These are phyloP conservation scores for Discostella stelligera DNA, from an alignment of 352 stramenopile genomes.

Conservation along the genomic window DNA sequence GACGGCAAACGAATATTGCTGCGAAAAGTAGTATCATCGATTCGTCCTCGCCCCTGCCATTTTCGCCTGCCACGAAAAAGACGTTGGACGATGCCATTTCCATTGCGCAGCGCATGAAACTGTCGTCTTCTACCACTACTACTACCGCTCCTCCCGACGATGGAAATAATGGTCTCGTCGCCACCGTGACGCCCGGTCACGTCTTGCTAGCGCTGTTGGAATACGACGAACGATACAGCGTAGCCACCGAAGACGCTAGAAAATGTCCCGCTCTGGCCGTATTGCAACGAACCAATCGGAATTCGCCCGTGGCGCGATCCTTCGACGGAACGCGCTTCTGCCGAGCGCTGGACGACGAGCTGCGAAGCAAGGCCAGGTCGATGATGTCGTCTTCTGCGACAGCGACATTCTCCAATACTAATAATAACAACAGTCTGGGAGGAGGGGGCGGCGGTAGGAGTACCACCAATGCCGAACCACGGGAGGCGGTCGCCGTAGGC, in stretches of 20 bases:
- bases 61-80: constrained; percentile 59
- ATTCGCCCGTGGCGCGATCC: constrained; percentile 33
- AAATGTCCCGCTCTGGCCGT: constrained; percentile 54
- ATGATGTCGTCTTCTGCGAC: neutral
- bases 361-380: constrained; percentile 51
- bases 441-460: neutral
- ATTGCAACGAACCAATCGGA: constrained; percentile 38
- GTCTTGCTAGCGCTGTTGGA: constrained; percentile 75
- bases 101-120: constrained; percentile 59
- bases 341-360: constrained; percentile 53
- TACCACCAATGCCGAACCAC: constrained; percentile 48
- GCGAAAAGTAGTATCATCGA: neutral
- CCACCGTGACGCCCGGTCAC: constrained; percentile 49
- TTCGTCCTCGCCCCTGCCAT: constrained; percentile 47
- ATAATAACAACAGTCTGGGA: neutral
- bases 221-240: constrained; percentile 64
- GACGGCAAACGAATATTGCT: too few relatives aligned
- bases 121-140: too few relatives aligned
- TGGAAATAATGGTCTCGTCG: constrained; percentile 23
- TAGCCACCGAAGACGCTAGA: constrained; percentile 36
- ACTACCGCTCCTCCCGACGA: constrained; percentile 22
- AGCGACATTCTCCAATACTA: neutral
- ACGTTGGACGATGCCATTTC: constrained; percentile 54
- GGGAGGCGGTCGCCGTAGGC: constrained; percentile 55
- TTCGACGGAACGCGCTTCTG: constrained; percentile 70